A percentile compares a stretch with the other conserved stretches of the same genome.
Conservation (phyloP, 1,139 yeast genomes). For the Zygoascus meyerae region DNA sequence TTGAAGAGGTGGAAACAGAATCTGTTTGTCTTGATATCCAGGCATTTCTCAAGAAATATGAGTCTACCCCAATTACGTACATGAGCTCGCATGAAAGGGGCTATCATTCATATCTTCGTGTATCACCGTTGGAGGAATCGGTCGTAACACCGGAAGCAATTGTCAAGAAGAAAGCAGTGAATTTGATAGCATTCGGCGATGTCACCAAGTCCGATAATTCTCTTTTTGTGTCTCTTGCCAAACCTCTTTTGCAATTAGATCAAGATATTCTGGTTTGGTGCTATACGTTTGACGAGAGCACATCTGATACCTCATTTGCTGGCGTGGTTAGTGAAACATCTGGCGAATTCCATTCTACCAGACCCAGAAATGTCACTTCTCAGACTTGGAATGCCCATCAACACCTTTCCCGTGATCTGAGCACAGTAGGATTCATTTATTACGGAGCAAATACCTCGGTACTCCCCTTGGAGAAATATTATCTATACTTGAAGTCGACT, state of each 20-base stretch:
- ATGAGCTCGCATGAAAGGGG: neutral
- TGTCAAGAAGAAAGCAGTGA: slow-evolving; percentile 1
- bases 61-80: neutral
- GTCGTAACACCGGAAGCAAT: too few species aligned
- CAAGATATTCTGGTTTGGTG: slow-evolving; percentile 4
- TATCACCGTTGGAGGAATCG: too few species aligned
- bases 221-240: slow-evolving; percentile 6
- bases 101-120: too few species aligned
- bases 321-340: slow-evolving; percentile 6
- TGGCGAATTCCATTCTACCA: slow-evolving; percentile 6
- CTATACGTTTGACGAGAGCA: slow-evolving; percentile 2
- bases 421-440: slow-evolving; percentile 7
- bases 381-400: slow-evolving; percentile 2
- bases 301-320: neutral
- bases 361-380: neutral
- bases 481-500: slow-evolving; percentile 6
- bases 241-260: neutral
- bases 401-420: slow-evolving; percentile 1
- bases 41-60: too few species aligned
- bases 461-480: slow-evolving; percentile 5
- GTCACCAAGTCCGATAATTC: slow-evolving; percentile 6
- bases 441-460: slow-evolving; percentile 4
- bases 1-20: too few species aligned
- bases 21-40: too few species aligned
- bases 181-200: slow-evolving; percentile 4